Evolutionary conservation across 2,329 filamentous ascomycete genomes (phyloP).

Genomic region (Fusarium proliferatum): DNA sequence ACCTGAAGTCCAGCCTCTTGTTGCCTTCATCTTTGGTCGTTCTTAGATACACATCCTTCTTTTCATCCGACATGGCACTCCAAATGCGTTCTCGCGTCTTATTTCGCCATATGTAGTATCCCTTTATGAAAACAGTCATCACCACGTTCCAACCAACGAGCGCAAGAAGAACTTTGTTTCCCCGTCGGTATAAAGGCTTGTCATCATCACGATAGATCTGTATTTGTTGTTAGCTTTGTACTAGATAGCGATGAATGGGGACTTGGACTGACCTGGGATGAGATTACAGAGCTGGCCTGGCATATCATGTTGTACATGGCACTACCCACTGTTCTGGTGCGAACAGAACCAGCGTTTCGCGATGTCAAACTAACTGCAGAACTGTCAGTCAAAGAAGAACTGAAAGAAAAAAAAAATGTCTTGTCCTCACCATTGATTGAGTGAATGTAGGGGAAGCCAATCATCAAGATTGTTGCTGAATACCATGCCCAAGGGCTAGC

Average conservation of each 20-base stretch:
- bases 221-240: rapidly evolving
- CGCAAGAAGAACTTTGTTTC: slow-evolving; percentile 62
- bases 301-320: slow-evolving; percentile 65
- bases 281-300: slow-evolving; percentile 50
- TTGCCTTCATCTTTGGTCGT: slow-evolving; percentile 58
- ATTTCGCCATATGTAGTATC: slow-evolving; percentile 65
- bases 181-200: slow-evolving; percentile 50
- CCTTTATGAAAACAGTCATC: slow-evolving; percentile 60
- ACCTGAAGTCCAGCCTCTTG: slow-evolving; percentile 57
- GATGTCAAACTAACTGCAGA: slow-evolving; percentile 65
- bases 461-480: slow-evolving; percentile 48
- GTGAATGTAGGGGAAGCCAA: slow-evolving; percentile 50
- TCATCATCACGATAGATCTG: slow-evolving; percentile 56
- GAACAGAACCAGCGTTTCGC: slow-evolving; percentile 68
- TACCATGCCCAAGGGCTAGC: slow-evolving; percentile 48
- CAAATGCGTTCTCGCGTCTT: slow-evolving; percentile 56
- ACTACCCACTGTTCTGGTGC: slow-evolving; percentile 67
- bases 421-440: neutral
- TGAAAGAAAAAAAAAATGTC: rapidly evolving
- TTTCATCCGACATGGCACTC: slow-evolving; percentile 58
- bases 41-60: slow-evolving; percentile 48
- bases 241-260: rapidly evolving
- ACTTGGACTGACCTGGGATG: slow-evolving; percentile 38
- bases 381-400: neutral
- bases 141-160: slow-evolving; percentile 61